Conservation (phyloP, 176 grass and related monocot genomes). For the Bonia amplexicaulis region DNA sequence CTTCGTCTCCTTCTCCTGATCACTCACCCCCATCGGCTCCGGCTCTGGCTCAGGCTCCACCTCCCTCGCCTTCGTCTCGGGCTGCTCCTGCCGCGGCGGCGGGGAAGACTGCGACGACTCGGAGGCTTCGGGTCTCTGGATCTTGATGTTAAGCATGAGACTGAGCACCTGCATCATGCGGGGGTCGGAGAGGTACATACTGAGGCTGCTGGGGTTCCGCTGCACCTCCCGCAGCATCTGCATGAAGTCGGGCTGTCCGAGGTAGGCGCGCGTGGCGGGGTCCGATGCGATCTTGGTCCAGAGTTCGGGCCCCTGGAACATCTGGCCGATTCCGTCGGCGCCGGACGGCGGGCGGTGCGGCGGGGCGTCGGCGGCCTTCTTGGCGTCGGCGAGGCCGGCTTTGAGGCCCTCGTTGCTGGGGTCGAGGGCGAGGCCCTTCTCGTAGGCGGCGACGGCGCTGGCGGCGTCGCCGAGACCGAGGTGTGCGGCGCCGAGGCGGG, state of each 20-base stretch:
- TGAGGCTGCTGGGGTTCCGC: slow-evolving; percentile 70
- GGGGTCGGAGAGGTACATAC: slow-evolving; percentile 65
- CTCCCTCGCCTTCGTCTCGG: slow-evolving; percentile 41
- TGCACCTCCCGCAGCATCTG: slow-evolving; percentile 89
- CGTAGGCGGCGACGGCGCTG: slow-evolving; percentile 63
- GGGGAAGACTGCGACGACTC: slow-evolving; percentile 35
- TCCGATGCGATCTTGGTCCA: slow-evolving; percentile 88
- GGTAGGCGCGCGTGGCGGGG: slow-evolving; percentile 63
- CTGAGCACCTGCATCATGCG: slow-evolving; percentile 96
- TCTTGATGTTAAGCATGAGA: slow-evolving; percentile 92
- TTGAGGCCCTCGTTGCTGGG: slow-evolving; percentile 77
- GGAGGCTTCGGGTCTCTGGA: slow-evolving; percentile 43
- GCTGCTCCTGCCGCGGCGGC: neutral
- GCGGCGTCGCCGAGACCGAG: slow-evolving; percentile 64
- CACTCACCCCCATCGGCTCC: slow-evolving; percentile 70
- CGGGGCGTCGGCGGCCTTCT: slow-evolving; percentile 31
- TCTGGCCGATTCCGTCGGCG: slow-evolving; percentile 54
- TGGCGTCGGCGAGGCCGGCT: slow-evolving; percentile 66
- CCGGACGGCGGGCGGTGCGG: slow-evolving; percentile 28
- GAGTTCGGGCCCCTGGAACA: slow-evolving; percentile 93
- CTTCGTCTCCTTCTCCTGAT: slow-evolving; percentile 54
- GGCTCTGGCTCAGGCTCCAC: slow-evolving; percentile 34
- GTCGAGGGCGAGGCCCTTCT: slow-evolving; percentile 76
- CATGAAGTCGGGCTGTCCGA: slow-evolving; percentile 81
- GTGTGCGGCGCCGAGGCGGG: slow-evolving; percentile 82